Percentiles rank a stretch among this genome's conserved stretches.
phyloP scores from a whole-genome alignment of 805 yeast genomes.

The Wickerhamomyces ciferrii region DNA sequence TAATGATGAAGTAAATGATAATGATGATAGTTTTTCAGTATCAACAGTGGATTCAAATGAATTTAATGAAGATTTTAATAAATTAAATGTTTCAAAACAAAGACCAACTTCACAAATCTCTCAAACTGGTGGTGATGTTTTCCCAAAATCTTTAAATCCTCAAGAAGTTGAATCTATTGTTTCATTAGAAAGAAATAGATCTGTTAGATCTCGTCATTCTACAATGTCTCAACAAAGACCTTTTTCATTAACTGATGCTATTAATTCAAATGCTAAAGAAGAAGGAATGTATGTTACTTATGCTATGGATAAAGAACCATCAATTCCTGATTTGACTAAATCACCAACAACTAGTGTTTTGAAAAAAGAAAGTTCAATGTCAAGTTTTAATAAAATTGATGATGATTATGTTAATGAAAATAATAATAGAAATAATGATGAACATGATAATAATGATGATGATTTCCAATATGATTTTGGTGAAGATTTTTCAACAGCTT shows the following conservation, averaged over 20 bases:
- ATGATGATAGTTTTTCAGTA: neutral
- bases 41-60: slow-evolving; percentile 10
- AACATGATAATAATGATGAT: slow-evolving; percentile 4
- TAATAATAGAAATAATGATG: too few relatives aligned
- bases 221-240: slow-evolving; percentile 20
- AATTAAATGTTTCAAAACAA: slow-evolving; percentile 2
- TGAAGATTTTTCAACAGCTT: slow-evolving; percentile 19
- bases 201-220: slow-evolving; percentile 43
- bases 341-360: slow-evolving; percentile 32
- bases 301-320: slow-evolving; percentile 13
- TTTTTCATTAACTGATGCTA: slow-evolving; percentile 21
- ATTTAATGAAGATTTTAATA: slow-evolving; percentile 23
- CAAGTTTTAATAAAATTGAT: neutral
- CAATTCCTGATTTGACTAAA: slow-evolving; percentile 27
- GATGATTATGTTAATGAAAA: slow-evolving; percentile 4
- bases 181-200: slow-evolving; percentile 58
- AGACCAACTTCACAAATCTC: slow-evolving; percentile 12
- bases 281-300: slow-evolving; percentile 40
- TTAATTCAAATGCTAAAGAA: slow-evolving; percentile 33
- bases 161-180: slow-evolving; percentile 74
- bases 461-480: slow-evolving; percentile 23
- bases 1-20: neutral
- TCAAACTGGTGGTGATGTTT: slow-evolving; percentile 50
- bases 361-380: slow-evolving; percentile 20
- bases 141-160: slow-evolving; percentile 63